phyloP scores from a whole-genome alignment of 192 early-diverging fungal genomes.

The Phlyctochytrium bullatum region DNA sequence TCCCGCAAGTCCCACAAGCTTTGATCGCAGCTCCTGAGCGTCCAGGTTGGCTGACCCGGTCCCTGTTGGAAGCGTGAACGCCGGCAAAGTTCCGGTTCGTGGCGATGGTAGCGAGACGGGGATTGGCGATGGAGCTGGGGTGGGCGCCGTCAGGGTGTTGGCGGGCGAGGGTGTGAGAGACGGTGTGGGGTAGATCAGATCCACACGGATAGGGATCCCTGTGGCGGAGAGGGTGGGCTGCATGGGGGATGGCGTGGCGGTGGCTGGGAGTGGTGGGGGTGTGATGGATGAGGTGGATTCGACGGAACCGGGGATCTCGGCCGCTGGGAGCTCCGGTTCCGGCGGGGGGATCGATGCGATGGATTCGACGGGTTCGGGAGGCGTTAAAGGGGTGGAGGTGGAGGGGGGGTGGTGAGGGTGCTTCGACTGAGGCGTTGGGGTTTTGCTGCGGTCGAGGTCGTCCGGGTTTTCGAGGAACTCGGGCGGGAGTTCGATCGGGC shows the following conservation, averaged over 20 bases:
- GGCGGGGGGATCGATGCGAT: no score
- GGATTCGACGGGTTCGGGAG: neutral
- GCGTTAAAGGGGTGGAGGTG: no score
- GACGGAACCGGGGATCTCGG: neutral
- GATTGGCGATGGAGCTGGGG: slow-evolving; percentile 3
- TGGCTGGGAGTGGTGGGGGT: neutral
- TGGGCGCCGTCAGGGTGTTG: neutral
- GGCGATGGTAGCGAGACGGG: neutral
- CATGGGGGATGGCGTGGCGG: neutral
- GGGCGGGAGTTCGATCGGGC: neutral
- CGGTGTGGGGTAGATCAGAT: neutral
- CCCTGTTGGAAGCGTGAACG: no score
- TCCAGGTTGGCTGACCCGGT: no score
- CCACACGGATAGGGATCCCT: no score
- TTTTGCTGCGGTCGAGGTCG: neutral
- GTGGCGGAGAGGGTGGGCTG: no score
- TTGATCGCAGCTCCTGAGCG: slow-evolving; percentile 2
- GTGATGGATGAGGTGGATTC: neutral
- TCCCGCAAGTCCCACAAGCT: neutral
- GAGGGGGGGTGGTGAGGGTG: no score
- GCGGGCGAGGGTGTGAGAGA: slow-evolving; percentile 2
- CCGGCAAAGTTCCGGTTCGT: no score
- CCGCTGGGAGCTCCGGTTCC: no score
- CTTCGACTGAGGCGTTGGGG: neutral
- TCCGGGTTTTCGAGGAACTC: neutral